A percentile compares a stretch with the other conserved stretches of the same genome.
phyloP scores from a whole-genome alignment of 441 rosid species.

The Jatropha multifida region DNA sequence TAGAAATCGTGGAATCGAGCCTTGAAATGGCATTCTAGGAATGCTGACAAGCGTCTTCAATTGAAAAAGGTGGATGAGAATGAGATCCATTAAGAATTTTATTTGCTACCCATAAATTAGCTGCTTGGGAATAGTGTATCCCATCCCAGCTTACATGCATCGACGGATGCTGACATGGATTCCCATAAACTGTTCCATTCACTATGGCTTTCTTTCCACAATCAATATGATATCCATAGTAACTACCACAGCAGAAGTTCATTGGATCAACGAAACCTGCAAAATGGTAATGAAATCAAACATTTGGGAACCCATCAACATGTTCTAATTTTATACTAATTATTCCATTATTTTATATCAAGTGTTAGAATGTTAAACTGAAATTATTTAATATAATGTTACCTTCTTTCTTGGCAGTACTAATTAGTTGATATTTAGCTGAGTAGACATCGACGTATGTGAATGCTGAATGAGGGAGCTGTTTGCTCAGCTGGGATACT shows the following conservation, averaged over 20 bases:
- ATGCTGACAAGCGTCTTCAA: conserved; percentile 39
- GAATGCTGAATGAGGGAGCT: conserved; percentile 20
- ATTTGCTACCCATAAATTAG: conserved; percentile 49
- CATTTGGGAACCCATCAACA: neutral
- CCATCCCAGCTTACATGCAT: conserved; percentile 74
- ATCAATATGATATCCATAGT: conserved; percentile 49
- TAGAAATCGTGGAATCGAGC: neutral
- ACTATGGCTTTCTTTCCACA: conserved; percentile 56
- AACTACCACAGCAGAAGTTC: conserved; percentile 65
- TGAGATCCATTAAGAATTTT: conserved; percentile 49
- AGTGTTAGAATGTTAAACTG: no score
- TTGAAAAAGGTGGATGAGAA: conserved; percentile 45
- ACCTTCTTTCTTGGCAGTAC: conserved; percentile 22
- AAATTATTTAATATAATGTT: neutral
- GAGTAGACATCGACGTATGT: conserved; percentile 27
- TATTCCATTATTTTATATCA: no score
- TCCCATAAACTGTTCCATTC: conserved; percentile 60
- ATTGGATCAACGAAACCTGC: conserved; percentile 64
- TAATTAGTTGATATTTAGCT: conserved; percentile 24
- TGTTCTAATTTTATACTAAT: no score
- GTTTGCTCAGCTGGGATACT: conserved; percentile 14
- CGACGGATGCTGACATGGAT: conserved; percentile 53
- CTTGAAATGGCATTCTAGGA: neutral
- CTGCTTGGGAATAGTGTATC: conserved; percentile 61
- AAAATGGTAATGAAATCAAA: neutral